phyloP scores from a whole-genome alignment of 2,329 filamentous ascomycete genomes.

The Aspergillus novoparasiticus region DNA sequence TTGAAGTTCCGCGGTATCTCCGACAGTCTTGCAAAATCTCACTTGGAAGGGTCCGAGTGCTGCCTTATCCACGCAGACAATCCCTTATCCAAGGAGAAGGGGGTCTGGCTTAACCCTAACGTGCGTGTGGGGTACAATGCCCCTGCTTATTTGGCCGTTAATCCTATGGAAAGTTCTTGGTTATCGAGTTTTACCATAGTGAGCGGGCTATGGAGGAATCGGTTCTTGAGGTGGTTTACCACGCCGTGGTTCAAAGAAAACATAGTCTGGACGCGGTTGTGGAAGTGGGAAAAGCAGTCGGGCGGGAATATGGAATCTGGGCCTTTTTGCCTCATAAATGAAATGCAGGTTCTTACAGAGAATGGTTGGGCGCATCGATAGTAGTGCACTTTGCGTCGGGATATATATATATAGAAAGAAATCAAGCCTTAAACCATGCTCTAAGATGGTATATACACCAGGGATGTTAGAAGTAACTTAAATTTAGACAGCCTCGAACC shows the following conservation, averaged over 20 bases:
- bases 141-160: slow-evolving; percentile 54
- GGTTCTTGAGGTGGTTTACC: slow-evolving; percentile 1
- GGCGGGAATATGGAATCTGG: slow-evolving; percentile 43
- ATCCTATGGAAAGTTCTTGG: slow-evolving; percentile 1
- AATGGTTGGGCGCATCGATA: slow-evolving; percentile 13
- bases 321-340: slow-evolving; percentile 58
- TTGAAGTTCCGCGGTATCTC: slow-evolving; percentile 55
- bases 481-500: too few species aligned
- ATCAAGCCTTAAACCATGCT: too few species aligned
- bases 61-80: slow-evolving; percentile 72
- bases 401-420: too few species aligned
- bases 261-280: background rate
- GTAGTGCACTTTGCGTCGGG: background rate
- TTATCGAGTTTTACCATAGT: background rate
- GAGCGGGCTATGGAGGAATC: slow-evolving; percentile 4
- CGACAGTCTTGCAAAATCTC: slow-evolving; percentile 55
- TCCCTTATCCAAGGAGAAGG: slow-evolving; percentile 48
- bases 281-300: background rate
- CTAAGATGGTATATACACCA: too few species aligned
- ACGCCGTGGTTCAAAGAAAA: background rate
- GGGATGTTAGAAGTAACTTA: too few species aligned
- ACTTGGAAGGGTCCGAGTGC: slow-evolving; percentile 61
- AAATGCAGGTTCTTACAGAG: slow-evolving; percentile 38
- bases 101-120: slow-evolving; percentile 69
- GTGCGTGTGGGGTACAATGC: slow-evolving; percentile 68